Base-by-base conservation (phyloP, 1,284 basidiomycete genomes). In the Marasmius sp. region DNA sequence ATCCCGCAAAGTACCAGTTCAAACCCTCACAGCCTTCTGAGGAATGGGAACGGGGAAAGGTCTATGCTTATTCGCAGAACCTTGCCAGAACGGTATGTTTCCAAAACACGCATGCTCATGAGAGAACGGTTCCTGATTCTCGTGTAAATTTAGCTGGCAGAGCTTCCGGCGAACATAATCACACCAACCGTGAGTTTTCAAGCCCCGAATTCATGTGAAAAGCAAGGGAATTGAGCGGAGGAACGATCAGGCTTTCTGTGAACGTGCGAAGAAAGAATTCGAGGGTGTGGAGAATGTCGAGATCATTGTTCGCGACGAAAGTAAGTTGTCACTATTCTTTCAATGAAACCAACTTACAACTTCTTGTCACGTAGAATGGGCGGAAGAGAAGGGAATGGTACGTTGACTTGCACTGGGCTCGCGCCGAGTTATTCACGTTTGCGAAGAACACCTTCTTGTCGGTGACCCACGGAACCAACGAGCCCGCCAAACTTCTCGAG, bases 401-500 rank as follows among this genome's bases (percentile, higher is more conserved):
- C 38, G 36, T 43, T 20, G 2, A 27, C 27, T 5, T 27, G 27
- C 27, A 27, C 27, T 27, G 27, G 27, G 2, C 2, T 27, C 27
- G 27, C 5, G 27, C 27, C 27, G 5, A 27, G 27, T 27, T 5
- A 27, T 27, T 27, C 27, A 27, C 27, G 5, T 27, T 5, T 27
- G 27, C 2, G 49, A 67, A 91, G 89, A 83, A 87, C 67, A 87
- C 90, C 1, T 95, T 96, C 85, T 85, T 97, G 33, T 94, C 93
- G 0, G 94, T 97, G 6, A 88, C 92, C 8, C 86, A 88, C 62
- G 94, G 94, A 36, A 89, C 91, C 7, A 79, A 85, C 14, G 91
- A 95, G 72, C 93, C 94, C 6, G 87, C 92, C 58, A 94, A 93
- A 72, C 87, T 96, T 75, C 80, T 97, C 59, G 93, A 96, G 77